Base-by-base conservation (phyloP, 495 filamentous ascomycete genomes). In the Halenospora varia region DNA sequence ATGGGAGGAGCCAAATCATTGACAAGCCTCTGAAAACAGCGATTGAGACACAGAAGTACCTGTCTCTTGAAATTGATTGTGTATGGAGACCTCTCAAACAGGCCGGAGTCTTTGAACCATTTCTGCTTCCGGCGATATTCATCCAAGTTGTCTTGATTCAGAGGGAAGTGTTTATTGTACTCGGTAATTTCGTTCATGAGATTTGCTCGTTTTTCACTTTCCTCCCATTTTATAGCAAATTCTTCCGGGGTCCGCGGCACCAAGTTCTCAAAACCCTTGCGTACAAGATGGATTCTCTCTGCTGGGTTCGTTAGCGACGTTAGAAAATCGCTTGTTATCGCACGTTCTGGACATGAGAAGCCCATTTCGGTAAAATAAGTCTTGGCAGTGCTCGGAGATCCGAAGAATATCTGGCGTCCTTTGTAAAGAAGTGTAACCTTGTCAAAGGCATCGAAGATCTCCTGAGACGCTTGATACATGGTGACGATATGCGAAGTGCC, bases 341-440 rank as follows among this genome's bases (percentile, higher is more conserved):
- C 80, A 50, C 88, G 82, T 23, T 79, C 72, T 0, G 86, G 84
- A 59, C 86, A 89, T 17, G 83, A 71, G 63, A 89, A 92, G 6
- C 88, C 88, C 22, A 48, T 13, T 11, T 17, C 17, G 40, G 79
- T 66, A 55, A 92, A 91, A 66, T 85, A 91, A 39, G 78, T 76
- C 64, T 77, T 84, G 11, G 87, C 88, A 35, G 75, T 74, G 46
- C 67, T 63, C 10, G 83, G 78, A 11, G 64, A 70, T 1, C 88
- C 88, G 57, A 90, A 91, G 69, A 82, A 91, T 59, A 92, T 91
- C 63, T 91, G 86, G 22, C 85, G 84, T 19, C 88, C 88, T 66
- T 90, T 87, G 63, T 92, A 90, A 9, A 92, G 73, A n/a, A 92
- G 83, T 25, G 83, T 77, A 17, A 79, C 85, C 71, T 89, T 90